Percentiles rank a stretch among this genome's conserved stretches.
phyloP scores from a whole-genome alignment of 2,329 filamentous ascomycete species.

The Dothistroma septosporum region DNA sequence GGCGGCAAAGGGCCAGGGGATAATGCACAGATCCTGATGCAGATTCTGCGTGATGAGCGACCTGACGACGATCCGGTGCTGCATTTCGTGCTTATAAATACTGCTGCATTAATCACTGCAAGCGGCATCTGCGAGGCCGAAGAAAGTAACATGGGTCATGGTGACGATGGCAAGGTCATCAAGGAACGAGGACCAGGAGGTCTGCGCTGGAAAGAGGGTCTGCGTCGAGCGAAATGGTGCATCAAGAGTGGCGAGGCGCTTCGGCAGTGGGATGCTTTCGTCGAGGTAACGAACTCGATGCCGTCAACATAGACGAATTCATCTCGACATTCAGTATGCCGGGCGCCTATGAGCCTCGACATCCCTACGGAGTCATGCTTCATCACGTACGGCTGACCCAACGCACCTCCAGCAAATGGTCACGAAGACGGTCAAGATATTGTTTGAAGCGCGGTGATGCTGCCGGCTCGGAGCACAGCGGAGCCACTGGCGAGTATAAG shows the following conservation, averaged over 20 bases:
- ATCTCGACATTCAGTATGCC: not conserved
- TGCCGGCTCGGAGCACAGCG: constrained; percentile 1
- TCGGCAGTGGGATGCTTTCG: constrained; percentile 77
- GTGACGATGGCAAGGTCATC: constrained; percentile 76
- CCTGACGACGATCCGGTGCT: constrained; percentile 75
- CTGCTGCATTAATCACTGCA: constrained; percentile 79
- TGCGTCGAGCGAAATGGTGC: constrained; percentile 81
- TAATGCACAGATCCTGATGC: constrained; percentile 79
- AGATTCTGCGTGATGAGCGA: constrained; percentile 70
- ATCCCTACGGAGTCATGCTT: not conserved
- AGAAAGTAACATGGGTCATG: constrained; percentile 70
- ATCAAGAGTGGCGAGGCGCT: constrained; percentile 82
- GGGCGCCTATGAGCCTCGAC: not conserved
- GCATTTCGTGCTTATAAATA: constrained; percentile 92
- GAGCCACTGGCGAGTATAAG: not conserved
- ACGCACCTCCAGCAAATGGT: not conserved
- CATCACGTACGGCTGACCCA: not conserved
- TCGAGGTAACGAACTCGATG: constrained; percentile 66
- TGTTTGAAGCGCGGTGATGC: not conserved
- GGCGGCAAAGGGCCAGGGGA: constrained; percentile 80
- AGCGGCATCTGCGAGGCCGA: constrained; percentile 84
- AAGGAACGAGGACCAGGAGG: constrained; percentile 79
- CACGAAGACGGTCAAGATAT: constrained; percentile 1
- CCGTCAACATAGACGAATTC: not conserved
- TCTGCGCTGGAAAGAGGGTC: constrained; percentile 90